Conservation (phyloP, 2,329 filamentous ascomycete species). For the Epichloe typhina region DNA sequence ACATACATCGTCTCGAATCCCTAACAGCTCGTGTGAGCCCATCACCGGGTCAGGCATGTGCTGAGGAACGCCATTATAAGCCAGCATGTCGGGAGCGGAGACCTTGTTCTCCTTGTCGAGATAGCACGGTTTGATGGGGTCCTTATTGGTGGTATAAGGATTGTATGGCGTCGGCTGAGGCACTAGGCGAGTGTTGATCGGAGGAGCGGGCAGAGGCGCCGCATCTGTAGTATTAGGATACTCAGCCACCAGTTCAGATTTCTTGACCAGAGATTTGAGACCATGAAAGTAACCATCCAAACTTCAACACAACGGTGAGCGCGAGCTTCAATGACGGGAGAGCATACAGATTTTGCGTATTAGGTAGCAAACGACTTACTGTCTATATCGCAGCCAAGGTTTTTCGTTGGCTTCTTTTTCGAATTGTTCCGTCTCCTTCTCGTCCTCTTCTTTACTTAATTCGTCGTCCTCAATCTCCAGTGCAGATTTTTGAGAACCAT, state of each 20-base stretch:
- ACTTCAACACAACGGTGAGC: slow-evolving; percentile 29
- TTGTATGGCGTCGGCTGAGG: slow-evolving; percentile 43
- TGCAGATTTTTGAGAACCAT: background rate
- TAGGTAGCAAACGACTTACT: slow-evolving; percentile 14
- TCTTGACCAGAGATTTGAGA: slow-evolving; percentile 53
- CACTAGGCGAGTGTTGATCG: slow-evolving; percentile 18
- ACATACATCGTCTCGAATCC: slow-evolving; percentile 64
- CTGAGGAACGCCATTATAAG: slow-evolving; percentile 56
- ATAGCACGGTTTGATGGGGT: slow-evolving; percentile 46
- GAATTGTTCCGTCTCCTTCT: slow-evolving; percentile 16
- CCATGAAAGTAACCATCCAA: slow-evolving; percentile 73
- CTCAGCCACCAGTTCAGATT: slow-evolving; percentile 54
- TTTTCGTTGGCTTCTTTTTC: slow-evolving; percentile 19
- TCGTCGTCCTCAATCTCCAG: slow-evolving; percentile 12
- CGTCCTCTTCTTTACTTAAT: slow-evolving; percentile 15
- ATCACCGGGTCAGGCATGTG: slow-evolving; percentile 67
- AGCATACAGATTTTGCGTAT: no score
- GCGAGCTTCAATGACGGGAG: background rate
- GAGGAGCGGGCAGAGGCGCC: slow-evolving; percentile 21
- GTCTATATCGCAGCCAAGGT: slow-evolving; percentile 28
- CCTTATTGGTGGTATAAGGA: slow-evolving; percentile 49
- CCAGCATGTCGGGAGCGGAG: slow-evolving; percentile 49
- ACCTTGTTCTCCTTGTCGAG: slow-evolving; percentile 46
- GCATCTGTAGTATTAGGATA: slow-evolving; percentile 43
- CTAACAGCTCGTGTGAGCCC: slow-evolving; percentile 63